These are phyloP conservation scores for Eucalyptus sp. DNA, from an alignment of 345 rosid species.

Conservation along the genomic window DNA sequence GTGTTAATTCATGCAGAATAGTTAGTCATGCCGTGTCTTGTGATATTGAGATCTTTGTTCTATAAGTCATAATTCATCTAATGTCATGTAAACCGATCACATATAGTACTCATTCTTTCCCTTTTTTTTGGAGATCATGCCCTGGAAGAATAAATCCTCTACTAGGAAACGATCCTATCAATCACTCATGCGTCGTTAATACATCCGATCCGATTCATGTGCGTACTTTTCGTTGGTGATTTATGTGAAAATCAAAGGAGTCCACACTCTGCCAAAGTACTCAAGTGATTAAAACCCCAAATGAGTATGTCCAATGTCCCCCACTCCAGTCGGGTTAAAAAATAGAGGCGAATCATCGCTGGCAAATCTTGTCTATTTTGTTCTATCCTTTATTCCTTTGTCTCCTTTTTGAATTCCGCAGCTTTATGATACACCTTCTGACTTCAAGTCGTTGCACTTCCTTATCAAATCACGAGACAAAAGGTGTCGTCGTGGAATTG, in stretches of 20 bases:
- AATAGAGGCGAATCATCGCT: neutral
- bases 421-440: neutral
- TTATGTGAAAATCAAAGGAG: neutral
- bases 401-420: neutral
- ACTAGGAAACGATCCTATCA: neutral
- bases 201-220: neutral
- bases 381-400: neutral
- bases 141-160: neutral
- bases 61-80: accelerated
- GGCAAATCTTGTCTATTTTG: neutral
- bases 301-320: neutral
- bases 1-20: neutral
- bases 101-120: neutral
- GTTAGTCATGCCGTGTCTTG: neutral
- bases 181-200: neutral
- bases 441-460: neutral
- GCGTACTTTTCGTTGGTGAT: neutral
- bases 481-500: neutral
- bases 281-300: too few relatives aligned
- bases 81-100: too few relatives aligned
- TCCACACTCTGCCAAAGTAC: neutral
- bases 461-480: neutral
- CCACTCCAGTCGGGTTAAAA: neutral
- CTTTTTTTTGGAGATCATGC: neutral
- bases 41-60: neutral